Conservation (phyloP, 352 stramenopile species). For the Pythium chondricola region DNA sequence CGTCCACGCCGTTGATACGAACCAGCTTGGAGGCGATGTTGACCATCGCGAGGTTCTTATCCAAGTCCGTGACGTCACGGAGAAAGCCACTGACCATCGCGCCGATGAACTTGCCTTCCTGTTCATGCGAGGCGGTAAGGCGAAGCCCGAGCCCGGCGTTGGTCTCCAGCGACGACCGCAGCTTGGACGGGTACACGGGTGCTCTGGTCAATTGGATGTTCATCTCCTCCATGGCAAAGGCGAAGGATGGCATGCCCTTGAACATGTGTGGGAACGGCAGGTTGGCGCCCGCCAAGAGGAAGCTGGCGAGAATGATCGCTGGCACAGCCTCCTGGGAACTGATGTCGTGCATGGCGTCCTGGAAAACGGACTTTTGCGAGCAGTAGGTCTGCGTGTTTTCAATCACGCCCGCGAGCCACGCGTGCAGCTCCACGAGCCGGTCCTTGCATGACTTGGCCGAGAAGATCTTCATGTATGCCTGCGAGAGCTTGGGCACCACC, state of each 20-base stretch:
- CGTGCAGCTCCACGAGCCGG: constrained; percentile 64
- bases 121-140: constrained; percentile 51
- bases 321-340: constrained; percentile 36
- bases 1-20: constrained; percentile 67
- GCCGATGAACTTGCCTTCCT: constrained; percentile 55
- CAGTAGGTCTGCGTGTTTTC: constrained; percentile 71
- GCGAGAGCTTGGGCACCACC: constrained; percentile 54
- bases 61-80: constrained; percentile 44
- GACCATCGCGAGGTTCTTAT: constrained; percentile 49
- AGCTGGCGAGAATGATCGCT: constrained; percentile 53
- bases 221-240: constrained; percentile 62
- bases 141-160: constrained; percentile 48
- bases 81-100: constrained; percentile 66
- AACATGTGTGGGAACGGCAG: constrained; percentile 65
- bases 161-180: constrained; percentile 54
- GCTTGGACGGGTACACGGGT: constrained; percentile 58
- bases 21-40: constrained; percentile 58
- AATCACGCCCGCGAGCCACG: constrained; percentile 54
- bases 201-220: constrained; percentile 49
- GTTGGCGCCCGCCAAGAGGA: constrained; percentile 71
- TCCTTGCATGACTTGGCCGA: constrained; percentile 72
- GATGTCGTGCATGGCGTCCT: constrained; percentile 10
- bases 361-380: constrained; percentile 25
- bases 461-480: constrained; percentile 80
- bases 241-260: constrained; percentile 60